Base-by-base conservation (phyloP, 352 stramenopile species). In the Globisporangium polare region DNA sequence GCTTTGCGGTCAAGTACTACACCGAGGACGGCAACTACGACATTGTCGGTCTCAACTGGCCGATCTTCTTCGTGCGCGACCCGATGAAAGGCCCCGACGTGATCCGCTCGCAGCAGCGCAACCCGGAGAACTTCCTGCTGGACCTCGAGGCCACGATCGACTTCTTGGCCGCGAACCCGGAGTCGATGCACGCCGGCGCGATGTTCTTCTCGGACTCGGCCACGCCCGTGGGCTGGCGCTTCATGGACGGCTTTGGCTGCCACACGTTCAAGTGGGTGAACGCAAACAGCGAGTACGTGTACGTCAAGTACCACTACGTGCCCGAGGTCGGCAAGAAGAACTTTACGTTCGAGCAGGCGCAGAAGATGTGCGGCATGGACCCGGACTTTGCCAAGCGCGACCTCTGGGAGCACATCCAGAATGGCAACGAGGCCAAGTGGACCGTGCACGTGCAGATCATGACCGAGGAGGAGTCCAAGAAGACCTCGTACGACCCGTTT, bases 221-320 rank as follows among this genome's bases (percentile, higher is more conserved):
- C 5, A 97, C 82, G 5, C 89, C 91, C 0, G 86, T 95, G 39
- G 86, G 87, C 22, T 97, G 87, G 67, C 77, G 89, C 33, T 84
- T 95, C 73, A 95, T 97, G 86, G 92, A 97, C 58, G 91, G 90
- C 31, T 97, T 96, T 71, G 91, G 91, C 53, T 90, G 74, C 63
- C 88, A 97, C 75, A 97, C 91, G 49, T 97, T 97, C 71, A 88
- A 89, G 60, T 92, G 88, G 67, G 80, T 94, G n/a, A 96, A 96
- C 64, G 77, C 65, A 4, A 59, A 86, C 35, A 83, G 78, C 26
- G 74, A 92, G 45, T 71, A 67, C n/a, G 73, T 85, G 26, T 98
- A 92, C 59, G 86, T 97, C 60, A 98, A 98, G 75, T 98, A 96
- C 63, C 92, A 98, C 65, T 94, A 95, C 62, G 96, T 97, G 62